A percentile compares a stretch with the other conserved stretches of the same genome.
Evolutionary conservation across 225 moss, liverwort and hornwort genomes (phyloP).

Genomic region (Antitrichia curtipendula): DNA sequence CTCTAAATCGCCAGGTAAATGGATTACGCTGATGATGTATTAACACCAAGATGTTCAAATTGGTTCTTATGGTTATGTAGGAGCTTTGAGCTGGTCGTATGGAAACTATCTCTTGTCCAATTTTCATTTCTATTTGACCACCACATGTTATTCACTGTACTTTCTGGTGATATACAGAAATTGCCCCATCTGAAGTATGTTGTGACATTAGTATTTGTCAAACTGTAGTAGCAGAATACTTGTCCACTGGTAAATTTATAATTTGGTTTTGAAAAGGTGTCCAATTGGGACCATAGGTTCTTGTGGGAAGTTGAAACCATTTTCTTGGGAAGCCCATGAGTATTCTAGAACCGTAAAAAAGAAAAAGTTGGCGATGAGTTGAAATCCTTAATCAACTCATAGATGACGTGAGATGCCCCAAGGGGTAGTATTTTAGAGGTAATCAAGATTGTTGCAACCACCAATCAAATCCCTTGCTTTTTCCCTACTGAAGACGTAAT

Average conservation of each 20-base stretch:
- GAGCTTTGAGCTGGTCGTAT: neutral
- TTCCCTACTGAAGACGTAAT: neutral
- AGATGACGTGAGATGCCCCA: neutral
- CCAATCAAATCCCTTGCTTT: neutral
- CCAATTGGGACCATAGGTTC: neutral
- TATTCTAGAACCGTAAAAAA: neutral
- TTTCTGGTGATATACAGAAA: neutral
- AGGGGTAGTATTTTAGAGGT: neutral
- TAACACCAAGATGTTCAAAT: neutral
- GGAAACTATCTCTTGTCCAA: neutral
- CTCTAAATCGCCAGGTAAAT: constrained; percentile 59
- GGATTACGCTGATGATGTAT: neutral
- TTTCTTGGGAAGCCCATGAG: neutral
- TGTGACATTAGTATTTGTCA: neutral
- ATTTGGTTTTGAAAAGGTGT: neutral
- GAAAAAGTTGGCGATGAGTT: neutral
- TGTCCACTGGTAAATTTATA: too few relatives aligned
- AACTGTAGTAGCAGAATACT: neutral
- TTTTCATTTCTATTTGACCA: neutral
- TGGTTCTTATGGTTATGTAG: neutral
- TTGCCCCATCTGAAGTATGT: neutral
- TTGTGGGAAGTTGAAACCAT: neutral
- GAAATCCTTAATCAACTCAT: neutral
- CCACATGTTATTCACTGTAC: neutral
- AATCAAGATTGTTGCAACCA: neutral